Conservation (phyloP, 2,329 filamentous ascomycete genomes). For the Neopestalotiopsis sp. region DNA sequence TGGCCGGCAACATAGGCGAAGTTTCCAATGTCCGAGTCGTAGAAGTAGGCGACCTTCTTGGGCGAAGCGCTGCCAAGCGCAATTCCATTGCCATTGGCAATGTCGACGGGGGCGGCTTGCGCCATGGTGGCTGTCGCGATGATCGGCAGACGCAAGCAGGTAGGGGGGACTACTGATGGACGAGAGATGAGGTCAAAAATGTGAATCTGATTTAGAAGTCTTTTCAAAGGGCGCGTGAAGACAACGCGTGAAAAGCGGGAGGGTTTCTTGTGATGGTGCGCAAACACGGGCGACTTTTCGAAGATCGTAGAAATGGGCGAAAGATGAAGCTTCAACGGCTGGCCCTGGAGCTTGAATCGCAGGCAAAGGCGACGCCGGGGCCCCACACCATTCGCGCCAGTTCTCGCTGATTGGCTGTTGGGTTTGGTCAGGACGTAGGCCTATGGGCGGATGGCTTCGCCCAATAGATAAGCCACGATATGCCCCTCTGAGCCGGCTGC, state of each 20-base stretch:
- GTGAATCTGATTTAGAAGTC: neutral
- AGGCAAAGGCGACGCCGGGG: neutral
- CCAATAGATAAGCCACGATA: conserved; percentile 11
- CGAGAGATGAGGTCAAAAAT: neutral
- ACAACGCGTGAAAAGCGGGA: neutral
- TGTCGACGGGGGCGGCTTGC: conserved; percentile 53
- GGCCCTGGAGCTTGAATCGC: neutral
- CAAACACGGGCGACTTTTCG: neutral
- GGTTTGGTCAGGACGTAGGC: neutral
- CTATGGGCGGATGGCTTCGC: neutral
- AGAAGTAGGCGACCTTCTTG: conserved; percentile 98
- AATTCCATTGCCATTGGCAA: conserved; percentile 57
- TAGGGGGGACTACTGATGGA: neutral
- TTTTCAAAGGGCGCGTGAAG: neutral
- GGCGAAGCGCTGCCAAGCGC: conserved; percentile 48
- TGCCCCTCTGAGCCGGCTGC: neutral
- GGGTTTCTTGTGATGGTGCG: neutral
- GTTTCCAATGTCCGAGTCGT: conserved; percentile 97
- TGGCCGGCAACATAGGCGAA: conserved; percentile 97
- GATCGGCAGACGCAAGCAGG: neutral
- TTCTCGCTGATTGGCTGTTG: neutral
- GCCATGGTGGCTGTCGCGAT: conserved; percentile 46
- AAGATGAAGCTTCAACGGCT: neutral
- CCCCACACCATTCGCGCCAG: neutral
- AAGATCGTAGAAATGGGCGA: neutral